These are phyloP conservation scores for Plenodomus lindquistii DNA, from an alignment of 2,329 filamentous ascomycete genomes.

Conservation along the genomic window DNA sequence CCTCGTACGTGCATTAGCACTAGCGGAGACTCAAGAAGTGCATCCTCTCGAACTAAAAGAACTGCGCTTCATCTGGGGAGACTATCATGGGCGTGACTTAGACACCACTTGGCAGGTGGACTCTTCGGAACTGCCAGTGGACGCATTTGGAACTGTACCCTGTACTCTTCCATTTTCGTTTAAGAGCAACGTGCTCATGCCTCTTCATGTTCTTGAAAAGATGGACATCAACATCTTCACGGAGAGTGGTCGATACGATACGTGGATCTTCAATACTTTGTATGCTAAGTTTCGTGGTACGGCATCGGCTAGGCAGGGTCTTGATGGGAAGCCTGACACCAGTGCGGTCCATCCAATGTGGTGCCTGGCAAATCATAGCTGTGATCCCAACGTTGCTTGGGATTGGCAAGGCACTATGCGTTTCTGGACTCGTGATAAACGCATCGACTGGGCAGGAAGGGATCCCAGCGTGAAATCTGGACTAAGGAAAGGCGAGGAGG, in stretches of 20 bases:
- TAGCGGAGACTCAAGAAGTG: constrained; percentile 62
- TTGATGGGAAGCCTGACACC: constrained; percentile 83
- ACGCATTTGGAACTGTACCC: constrained; percentile 37
- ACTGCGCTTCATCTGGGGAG: constrained; percentile 68
- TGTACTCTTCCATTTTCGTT: constrained; percentile 78
- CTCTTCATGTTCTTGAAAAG: constrained; percentile 78
- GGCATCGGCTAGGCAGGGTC: constrained; percentile 74
- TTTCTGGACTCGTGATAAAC: constrained; percentile 64
- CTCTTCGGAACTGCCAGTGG: constrained; percentile 10
- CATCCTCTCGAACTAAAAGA: constrained; percentile 65
- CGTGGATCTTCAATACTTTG: constrained; percentile 88
- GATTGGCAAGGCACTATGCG: constrained; percentile 84
- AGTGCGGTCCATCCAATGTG: constrained; percentile 93
- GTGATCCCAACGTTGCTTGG: constrained; percentile 93
- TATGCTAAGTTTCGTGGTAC: constrained; percentile 91
- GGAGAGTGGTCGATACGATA: constrained; percentile 60
- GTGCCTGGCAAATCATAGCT: constrained; percentile 96
- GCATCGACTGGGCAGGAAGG: constrained; percentile 55
- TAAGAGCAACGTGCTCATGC: constrained; percentile 72
- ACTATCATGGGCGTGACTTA: constrained; percentile 52
- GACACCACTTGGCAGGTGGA: constrained; percentile 22
- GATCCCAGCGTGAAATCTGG: constrained; percentile 53
- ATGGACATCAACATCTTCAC: constrained; percentile 80
- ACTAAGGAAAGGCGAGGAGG: constrained; percentile 78
- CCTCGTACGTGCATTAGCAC: constrained; percentile 61